Evolutionary conservation across 2,329 filamentous ascomycete genomes (phyloP).

Genomic region (Fusarium paranaense): DNA sequence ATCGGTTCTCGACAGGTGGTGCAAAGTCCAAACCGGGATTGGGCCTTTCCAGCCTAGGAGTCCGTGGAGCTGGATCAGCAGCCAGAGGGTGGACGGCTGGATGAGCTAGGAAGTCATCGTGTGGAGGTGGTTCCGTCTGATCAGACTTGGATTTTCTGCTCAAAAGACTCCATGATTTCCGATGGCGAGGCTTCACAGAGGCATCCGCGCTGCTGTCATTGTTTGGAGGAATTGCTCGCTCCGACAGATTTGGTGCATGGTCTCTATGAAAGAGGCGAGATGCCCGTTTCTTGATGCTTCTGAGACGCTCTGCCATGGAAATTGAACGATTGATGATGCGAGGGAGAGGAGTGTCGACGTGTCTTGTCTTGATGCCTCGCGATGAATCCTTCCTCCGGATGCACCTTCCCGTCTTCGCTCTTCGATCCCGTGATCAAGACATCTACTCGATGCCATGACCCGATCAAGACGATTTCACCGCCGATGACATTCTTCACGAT

Average conservation of each 20-base stretch:
- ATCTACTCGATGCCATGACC: conserved; percentile 12
- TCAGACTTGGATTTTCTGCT: conserved; percentile 18
- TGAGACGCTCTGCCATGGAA: conserved; percentile 30
- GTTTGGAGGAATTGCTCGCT: background rate
- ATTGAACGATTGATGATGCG: background rate
- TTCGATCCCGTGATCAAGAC: background rate
- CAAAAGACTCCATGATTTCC: conserved; percentile 21
- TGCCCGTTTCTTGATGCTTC: conserved; percentile 33
- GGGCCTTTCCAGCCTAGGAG: conserved; percentile 26
- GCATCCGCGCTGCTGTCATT: conserved; percentile 8
- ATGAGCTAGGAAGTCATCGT: conserved; percentile 18
- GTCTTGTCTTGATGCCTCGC: conserved; percentile 14
- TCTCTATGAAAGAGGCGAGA: conserved; percentile 27
- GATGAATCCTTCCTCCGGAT: background rate
- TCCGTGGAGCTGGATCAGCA: conserved; percentile 18
- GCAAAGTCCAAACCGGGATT: conserved; percentile 16
- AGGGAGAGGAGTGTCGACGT: background rate
- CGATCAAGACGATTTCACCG: background rate
- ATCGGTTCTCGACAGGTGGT: background rate
- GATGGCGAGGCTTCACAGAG: conserved; percentile 12
- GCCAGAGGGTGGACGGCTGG: conserved; percentile 30
- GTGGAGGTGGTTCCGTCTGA: background rate
- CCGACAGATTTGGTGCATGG: background rate
- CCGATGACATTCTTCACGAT: conserved; percentile 10
- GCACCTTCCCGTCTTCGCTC: background rate